phyloP scores from a whole-genome alignment of 495 filamentous ascomycete genomes.

The Xylaria nigripes region DNA sequence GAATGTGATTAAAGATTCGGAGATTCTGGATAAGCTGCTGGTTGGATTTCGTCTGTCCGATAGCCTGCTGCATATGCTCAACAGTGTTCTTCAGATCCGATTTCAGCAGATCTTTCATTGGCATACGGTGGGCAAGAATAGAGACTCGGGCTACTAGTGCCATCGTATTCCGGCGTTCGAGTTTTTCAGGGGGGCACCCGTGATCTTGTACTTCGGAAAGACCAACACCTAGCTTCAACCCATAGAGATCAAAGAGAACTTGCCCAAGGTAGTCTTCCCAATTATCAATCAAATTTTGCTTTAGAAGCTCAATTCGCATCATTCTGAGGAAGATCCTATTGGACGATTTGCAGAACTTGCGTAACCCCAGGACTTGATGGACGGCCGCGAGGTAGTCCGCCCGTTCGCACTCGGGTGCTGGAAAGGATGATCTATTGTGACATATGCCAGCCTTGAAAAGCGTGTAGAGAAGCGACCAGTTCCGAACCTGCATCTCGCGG shows the following conservation, averaged over 20 bases:
- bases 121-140: constrained; percentile 68
- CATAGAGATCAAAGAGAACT: constrained; percentile 81
- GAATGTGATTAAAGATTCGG: constrained; percentile 62
- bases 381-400: constrained; percentile 67
- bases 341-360: constrained; percentile 78
- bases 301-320: constrained; percentile 71
- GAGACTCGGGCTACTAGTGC: constrained; percentile 77
- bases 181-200: constrained; percentile 60
- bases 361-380: constrained; percentile 77
- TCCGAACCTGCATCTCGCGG: constrained; percentile 80
- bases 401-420: constrained; percentile 56
- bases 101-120: constrained; percentile 85
- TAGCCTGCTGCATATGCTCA: constrained; percentile 72
- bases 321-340: constrained; percentile 82
- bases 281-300: constrained; percentile 53
- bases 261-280: constrained; percentile 76
- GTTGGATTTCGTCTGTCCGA: constrained; percentile 52
- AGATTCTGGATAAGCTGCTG: constrained; percentile 66
- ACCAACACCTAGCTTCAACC: constrained; percentile 65
- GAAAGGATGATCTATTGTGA: constrained; percentile 56
- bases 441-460: constrained; percentile 66
- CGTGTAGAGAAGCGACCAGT: constrained; percentile 71
- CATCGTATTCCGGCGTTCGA: constrained; percentile 68
- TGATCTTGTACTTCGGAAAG: constrained; percentile 64
- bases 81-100: constrained; percentile 80